These are phyloP conservation scores for Aureobasidium musti DNA, from an alignment of 2,329 filamentous ascomycete genomes.

Conservation along the genomic window DNA sequence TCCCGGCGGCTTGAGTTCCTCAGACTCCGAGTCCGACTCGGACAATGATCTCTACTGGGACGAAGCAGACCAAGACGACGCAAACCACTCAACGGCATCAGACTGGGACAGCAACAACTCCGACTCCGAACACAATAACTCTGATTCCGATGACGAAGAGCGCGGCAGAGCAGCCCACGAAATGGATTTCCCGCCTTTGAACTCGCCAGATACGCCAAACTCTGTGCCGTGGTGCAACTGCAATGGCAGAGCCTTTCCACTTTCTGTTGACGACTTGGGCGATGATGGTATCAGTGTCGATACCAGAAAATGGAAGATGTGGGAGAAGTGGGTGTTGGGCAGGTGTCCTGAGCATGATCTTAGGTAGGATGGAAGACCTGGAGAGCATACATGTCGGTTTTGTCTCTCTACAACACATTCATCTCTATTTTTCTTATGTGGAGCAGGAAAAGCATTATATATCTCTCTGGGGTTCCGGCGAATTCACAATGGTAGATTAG, in stretches of 20 bases:
- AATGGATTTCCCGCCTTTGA: conserved; percentile 49
- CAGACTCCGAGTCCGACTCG: conserved; percentile 45
- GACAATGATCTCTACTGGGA: conserved; percentile 35
- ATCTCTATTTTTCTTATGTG: neutral
- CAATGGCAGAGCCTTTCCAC: conserved; percentile 42
- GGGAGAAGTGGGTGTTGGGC: conserved; percentile 58
- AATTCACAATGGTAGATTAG: neutral
- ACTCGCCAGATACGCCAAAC: conserved; percentile 50
- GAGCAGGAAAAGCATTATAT: neutral
- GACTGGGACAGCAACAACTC: conserved; percentile 31
- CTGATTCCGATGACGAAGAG: conserved; percentile 43
- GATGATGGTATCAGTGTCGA: conserved; percentile 53
- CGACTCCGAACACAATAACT: conserved; percentile 31
- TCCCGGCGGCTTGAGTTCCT: conserved; percentile 47
- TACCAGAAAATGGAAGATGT: conserved; percentile 55
- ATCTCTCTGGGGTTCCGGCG: neutral
- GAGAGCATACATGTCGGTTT: neutral
- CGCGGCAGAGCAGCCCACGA: conserved; percentile 45
- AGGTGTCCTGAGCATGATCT: conserved; percentile 16
- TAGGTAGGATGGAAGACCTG: neutral
- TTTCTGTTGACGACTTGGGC: conserved; percentile 49
- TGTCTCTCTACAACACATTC: neutral
- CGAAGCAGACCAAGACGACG: conserved; percentile 26
- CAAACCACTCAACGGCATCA: conserved; percentile 30
- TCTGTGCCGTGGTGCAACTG: conserved; percentile 53